Conservation (phyloP, 148 eudicot genomes). For the Rhododendron ovatum region DNA sequence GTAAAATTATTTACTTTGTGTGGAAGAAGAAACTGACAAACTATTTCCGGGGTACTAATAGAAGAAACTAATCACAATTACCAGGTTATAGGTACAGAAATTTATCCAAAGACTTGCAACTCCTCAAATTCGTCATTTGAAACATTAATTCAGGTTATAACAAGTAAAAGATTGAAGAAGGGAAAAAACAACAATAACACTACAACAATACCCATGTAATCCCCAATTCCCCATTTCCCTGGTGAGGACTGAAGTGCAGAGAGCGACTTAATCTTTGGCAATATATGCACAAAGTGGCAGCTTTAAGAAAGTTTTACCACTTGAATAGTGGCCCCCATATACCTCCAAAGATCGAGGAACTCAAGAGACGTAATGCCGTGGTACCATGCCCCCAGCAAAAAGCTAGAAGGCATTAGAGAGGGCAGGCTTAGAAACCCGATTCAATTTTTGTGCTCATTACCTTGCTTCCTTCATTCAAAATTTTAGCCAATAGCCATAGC, state of each 20-base stretch:
- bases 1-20: constrained; percentile 32
- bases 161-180: background rate
- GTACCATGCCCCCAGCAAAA: no score
- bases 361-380: no score
- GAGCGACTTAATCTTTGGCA: background rate
- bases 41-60: background rate
- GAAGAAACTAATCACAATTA: background rate
- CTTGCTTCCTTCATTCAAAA: no score
- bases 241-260: background rate
- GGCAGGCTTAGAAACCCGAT: no score
- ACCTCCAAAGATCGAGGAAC: no score
- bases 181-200: background rate
- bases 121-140: background rate
- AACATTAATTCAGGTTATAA: background rate
- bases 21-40: background rate
- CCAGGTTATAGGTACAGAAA: background rate
- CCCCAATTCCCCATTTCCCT: background rate
- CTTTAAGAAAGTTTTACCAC: no score
- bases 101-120: background rate
- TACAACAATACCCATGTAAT: background rate
- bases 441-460: no score
- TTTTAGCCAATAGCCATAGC: no score
- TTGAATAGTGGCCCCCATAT: no score
- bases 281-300: background rate
- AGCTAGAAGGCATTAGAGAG: no score